phyloP scores from a whole-genome alignment of 163 green algal genomes.

The Scenedesmus sp. region DNA sequence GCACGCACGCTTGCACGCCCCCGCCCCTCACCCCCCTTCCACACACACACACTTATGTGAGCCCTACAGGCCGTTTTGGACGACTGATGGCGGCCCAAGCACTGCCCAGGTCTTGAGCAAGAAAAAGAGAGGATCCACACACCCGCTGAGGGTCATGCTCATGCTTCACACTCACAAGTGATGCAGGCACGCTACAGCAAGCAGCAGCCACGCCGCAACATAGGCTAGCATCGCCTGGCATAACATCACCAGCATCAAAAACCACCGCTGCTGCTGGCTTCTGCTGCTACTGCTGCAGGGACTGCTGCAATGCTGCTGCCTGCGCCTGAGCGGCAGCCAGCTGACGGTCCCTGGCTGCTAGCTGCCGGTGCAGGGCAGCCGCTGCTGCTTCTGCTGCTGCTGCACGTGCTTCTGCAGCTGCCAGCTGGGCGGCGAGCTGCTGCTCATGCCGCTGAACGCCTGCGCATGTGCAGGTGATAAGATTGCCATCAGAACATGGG shows the following conservation, averaged over 20 bases:
- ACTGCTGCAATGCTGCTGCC: background rate
- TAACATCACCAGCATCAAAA: background rate
- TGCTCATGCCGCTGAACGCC: background rate
- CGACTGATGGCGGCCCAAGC: no score
- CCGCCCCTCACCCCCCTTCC: no score
- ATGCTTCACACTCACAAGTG: background rate
- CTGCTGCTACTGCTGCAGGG: background rate
- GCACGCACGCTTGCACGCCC: no score
- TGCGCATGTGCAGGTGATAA: background rate
- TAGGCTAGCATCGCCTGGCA: background rate
- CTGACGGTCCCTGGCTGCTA: background rate
- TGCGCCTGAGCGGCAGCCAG: background rate
- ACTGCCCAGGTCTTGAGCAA: no score
- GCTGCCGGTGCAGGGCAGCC: background rate
- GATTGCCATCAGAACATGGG: no score
- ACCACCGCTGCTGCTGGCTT: background rate
- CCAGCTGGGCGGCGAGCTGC: background rate
- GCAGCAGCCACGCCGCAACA: background rate
- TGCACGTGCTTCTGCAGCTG: background rate
- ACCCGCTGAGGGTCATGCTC: no score
- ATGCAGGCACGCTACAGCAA: background rate
- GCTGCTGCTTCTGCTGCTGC: conserved; percentile 21
- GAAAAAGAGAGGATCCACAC: no score
- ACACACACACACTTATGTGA: no score
- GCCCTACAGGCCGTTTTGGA: no score